A percentile compares a stretch with the other conserved stretches of the same genome.
These are phyloP conservation scores for Amphicarpaea edgeworthii DNA, from an alignment of 306 rosid species.

Conservation along the genomic window DNA sequence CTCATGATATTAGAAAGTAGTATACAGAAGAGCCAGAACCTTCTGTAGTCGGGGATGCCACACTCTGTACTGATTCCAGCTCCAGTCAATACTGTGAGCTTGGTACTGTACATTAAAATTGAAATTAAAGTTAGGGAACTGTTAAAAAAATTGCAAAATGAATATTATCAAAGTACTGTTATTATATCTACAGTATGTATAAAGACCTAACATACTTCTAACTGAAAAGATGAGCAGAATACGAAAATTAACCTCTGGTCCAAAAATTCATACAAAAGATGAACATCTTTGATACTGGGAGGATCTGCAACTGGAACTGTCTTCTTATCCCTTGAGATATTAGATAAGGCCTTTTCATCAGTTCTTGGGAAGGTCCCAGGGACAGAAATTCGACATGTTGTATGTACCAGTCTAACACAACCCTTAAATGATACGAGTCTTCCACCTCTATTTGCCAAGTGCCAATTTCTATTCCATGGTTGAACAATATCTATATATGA, in stretches of 20 bases:
- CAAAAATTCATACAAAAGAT: slow-evolving; percentile 72
- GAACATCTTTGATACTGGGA: slow-evolving; percentile 73
- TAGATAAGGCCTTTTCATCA: slow-evolving; percentile 49
- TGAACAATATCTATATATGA: slow-evolving; percentile 54
- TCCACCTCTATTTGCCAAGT: slow-evolving; percentile 46
- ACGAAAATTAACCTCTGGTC: slow-evolving; percentile 64
- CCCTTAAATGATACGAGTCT: slow-evolving; percentile 52
- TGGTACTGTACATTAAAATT: slow-evolving; percentile 62
- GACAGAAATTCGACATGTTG: slow-evolving; percentile 56
- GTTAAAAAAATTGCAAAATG: slow-evolving; percentile 6
- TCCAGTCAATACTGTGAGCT: slow-evolving; percentile 80
- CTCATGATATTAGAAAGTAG: neutral
- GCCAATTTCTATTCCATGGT: slow-evolving; percentile 50
- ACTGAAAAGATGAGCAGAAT: neutral
- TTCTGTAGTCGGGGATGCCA: slow-evolving; percentile 96
- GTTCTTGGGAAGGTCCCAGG: slow-evolving; percentile 55
- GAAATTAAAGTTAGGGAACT: slow-evolving; percentile 34
- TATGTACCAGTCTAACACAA: slow-evolving; percentile 59
- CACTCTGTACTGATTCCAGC: slow-evolving; percentile 98
- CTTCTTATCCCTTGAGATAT: slow-evolving; percentile 62
- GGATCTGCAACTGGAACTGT: slow-evolving; percentile 85
- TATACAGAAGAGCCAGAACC: slow-evolving; percentile 55
- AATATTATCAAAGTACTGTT: slow-evolving; percentile 1
- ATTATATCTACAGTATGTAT: neutral
- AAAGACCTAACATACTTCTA: neutral